phyloP scores from a whole-genome alignment of 1,284 basidiomycete species.

The Tilletia horrida region DNA sequence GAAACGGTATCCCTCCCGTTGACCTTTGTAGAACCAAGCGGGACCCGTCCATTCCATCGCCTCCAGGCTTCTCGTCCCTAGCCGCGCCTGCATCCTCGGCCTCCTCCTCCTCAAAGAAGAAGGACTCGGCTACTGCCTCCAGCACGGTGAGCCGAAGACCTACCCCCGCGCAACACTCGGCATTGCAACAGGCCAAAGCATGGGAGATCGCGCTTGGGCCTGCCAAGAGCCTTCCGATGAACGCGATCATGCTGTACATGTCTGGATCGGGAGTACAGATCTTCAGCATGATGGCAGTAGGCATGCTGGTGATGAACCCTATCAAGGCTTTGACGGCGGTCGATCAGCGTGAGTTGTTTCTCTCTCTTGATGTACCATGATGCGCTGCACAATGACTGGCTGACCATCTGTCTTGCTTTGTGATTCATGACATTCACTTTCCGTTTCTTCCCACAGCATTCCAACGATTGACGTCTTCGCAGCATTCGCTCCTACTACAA shows the following conservation, averaged over 20 bases:
- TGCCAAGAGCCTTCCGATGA: conserved; percentile 51
- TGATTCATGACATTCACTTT: background rate
- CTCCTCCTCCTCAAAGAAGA: background rate
- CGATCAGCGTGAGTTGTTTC: conserved; percentile 29
- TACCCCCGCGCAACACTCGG: conserved; percentile 21
- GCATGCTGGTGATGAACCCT: conserved; percentile 50
- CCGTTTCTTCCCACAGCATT: conserved; percentile 28
- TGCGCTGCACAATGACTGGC: background rate
- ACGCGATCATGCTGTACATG: conserved; percentile 54
- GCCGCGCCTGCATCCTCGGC: background rate
- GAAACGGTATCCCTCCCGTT: too few relatives aligned
- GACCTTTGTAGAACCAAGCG: background rate
- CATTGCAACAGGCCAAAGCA: conserved; percentile 46
- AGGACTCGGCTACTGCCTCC: background rate
- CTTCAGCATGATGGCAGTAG: conserved; percentile 54
- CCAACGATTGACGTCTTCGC: conserved; percentile 36
- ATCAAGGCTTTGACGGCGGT: conserved; percentile 40
- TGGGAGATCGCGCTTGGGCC: conserved; percentile 51
- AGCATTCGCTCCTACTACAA: conserved; percentile 41
- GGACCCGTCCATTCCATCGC: conserved; percentile 8
- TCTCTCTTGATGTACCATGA: background rate
- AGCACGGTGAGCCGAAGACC: background rate
- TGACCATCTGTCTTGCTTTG: too few relatives aligned
- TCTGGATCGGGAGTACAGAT: conserved; percentile 50
- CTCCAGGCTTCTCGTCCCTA: conserved; percentile 6